These are phyloP conservation scores for Ogataea parapolymorpha DNA, from an alignment of 805 yeast species.

Conservation along the genomic window DNA sequence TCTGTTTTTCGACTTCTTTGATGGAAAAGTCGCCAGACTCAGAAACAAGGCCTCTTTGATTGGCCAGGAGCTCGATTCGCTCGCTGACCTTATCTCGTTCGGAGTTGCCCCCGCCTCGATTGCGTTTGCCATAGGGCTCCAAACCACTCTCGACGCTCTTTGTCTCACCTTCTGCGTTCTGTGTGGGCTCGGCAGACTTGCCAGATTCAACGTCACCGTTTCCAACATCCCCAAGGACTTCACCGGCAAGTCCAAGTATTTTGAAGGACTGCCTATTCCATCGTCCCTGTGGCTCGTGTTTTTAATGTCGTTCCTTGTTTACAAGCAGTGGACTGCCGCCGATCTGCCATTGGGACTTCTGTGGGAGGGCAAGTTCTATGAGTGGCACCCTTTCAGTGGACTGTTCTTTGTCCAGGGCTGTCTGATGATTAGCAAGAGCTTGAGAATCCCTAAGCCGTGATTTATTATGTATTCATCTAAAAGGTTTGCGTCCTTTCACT, in stretches of 20 bases:
- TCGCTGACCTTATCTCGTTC: slow-evolving; percentile 92
- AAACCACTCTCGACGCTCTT: slow-evolving; percentile 75
- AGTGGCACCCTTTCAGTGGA: slow-evolving; percentile 68
- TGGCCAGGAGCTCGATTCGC: slow-evolving; percentile 97
- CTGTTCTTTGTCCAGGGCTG: slow-evolving; percentile 79
- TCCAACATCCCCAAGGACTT: slow-evolving; percentile 88
- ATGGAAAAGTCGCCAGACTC: slow-evolving; percentile 94
- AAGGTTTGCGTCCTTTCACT: slow-evolving; percentile 26
- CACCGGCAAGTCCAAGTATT: slow-evolving; percentile 82
- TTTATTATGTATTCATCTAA: slow-evolving; percentile 14
- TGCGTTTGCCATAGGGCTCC: slow-evolving; percentile 89
- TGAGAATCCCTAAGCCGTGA: slow-evolving; percentile 85
- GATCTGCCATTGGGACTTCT: slow-evolving; percentile 64
- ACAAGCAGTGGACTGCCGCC: slow-evolving; percentile 38
- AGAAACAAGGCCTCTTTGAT: slow-evolving; percentile 86
- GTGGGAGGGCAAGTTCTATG: slow-evolving; percentile 55
- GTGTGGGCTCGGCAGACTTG: slow-evolving; percentile 91
- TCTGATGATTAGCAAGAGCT: slow-evolving; percentile 85
- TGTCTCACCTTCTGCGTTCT: slow-evolving; percentile 79
- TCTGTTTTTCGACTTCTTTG: slow-evolving; percentile 91
- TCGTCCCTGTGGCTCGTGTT: slow-evolving; percentile 73
- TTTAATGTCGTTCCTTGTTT: slow-evolving; percentile 66
- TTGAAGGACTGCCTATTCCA: slow-evolving; percentile 97
- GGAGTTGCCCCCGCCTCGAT: slow-evolving; percentile 94
- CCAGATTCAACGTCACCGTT: slow-evolving; percentile 93